Evolutionary conservation across 2,329 filamentous ascomycete species (phyloP).

Genomic region (Calonectria pteridis): DNA sequence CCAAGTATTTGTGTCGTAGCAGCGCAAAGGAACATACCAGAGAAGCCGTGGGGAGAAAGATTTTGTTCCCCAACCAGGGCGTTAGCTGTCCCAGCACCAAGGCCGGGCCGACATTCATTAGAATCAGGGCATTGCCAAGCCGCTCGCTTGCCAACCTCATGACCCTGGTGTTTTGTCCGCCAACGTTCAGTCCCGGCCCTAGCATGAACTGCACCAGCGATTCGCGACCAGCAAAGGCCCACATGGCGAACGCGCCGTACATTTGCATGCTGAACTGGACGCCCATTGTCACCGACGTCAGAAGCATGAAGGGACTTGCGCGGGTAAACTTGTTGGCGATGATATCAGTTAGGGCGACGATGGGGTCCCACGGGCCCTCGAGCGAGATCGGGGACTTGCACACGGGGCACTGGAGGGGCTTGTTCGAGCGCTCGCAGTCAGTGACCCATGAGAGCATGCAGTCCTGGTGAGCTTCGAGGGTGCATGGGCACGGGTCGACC

Average conservation of each 20-base stretch:
- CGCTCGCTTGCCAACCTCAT: conserved; percentile 46
- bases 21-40: conserved; percentile 50
- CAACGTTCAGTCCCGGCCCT: conserved; percentile 47
- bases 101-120: conserved; percentile 61
- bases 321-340: conserved; percentile 68
- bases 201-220: conserved; percentile 58
- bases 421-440: conserved; percentile 79
- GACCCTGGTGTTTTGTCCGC: conserved; percentile 40
- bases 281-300: conserved; percentile 66
- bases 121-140: conserved; percentile 49
- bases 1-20: too few relatives aligned
- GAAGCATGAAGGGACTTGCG: conserved; percentile 72
- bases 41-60: conserved; percentile 58
- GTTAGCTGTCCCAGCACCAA: conserved; percentile 59
- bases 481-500: conserved; percentile 92
- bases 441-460: conserved; percentile 94
- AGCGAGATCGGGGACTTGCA: conserved; percentile 88
- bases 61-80: conserved; percentile 56
- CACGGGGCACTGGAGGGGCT: conserved; percentile 85
- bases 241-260: conserved; percentile 65
- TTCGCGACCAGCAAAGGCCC: conserved; percentile 64
- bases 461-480: conserved; percentile 88
- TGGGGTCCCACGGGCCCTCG: conserved; percentile 77
- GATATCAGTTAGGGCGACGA: conserved; percentile 75
- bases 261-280: conserved; percentile 64